Percentiles rank a stretch among this genome's conserved stretches.
Evolutionary conservation across 148 eudicot genomes (phyloP).

Genomic region (Amaranthus hypochondriacus): DNA sequence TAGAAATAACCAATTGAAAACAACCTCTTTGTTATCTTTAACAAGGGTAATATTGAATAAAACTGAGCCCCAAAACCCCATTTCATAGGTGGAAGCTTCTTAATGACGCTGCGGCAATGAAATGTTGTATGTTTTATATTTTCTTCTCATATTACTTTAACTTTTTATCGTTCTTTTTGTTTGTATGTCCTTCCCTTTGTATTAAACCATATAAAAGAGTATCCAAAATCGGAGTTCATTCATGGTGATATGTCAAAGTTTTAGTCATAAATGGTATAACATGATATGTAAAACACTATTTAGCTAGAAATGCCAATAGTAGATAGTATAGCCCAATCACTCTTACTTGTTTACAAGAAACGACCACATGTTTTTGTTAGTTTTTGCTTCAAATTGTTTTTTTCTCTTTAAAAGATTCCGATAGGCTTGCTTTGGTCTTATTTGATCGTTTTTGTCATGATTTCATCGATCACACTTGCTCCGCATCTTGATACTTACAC

Average conservation of each 20-base stretch:
- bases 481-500: neutral
- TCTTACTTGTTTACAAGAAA: constrained; percentile 21
- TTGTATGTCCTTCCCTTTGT: neutral
- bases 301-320: constrained; percentile 12
- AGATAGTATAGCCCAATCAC: constrained; percentile 20
- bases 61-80: too few relatives aligned
- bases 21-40: too few relatives aligned
- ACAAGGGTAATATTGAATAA: too few relatives aligned
- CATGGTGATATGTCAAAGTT: constrained; percentile 17
- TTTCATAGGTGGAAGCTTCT: too few relatives aligned
- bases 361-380: constrained; percentile 33
- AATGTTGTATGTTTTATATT: neutral
- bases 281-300: constrained; percentile 17
- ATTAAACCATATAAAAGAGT: neutral
- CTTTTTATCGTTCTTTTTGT: neutral
- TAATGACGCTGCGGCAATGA: too few relatives aligned
- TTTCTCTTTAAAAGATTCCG: constrained; percentile 23
- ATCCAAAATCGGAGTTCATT: neutral
- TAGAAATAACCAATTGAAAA: too few relatives aligned
- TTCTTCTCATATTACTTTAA: too few relatives aligned
- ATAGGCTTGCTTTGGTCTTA: constrained; percentile 13
- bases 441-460: constrained; percentile 30
- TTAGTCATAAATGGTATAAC: constrained; percentile 24
- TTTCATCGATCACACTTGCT: constrained; percentile 28
- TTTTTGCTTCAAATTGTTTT: constrained; percentile 21